Percentiles rank a stretch among this genome's conserved stretches.
Evolutionary conservation across 2,329 filamentous ascomycete species (phyloP).

Genomic region (Microdochium paspali): DNA sequence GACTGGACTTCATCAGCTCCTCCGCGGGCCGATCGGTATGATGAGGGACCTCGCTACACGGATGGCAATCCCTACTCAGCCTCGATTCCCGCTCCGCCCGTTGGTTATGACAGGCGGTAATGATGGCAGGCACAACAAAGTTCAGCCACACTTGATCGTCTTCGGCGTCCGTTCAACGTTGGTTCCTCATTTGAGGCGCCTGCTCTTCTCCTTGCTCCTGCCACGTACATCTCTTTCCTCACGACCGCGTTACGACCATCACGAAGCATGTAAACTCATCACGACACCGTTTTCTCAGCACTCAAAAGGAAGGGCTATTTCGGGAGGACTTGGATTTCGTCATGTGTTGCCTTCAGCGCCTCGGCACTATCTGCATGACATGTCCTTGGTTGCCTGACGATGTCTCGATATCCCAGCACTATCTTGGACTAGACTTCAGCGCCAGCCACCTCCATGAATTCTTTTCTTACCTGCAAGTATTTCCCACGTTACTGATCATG

Average conservation of each 20-base stretch:
- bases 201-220: neutral
- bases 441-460: too few species aligned
- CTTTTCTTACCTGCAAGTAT: too few species aligned
- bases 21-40: conserved; percentile 25
- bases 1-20: conserved; percentile 33
- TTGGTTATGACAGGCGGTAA: conserved; percentile 26
- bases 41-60: conserved; percentile 34
- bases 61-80: conserved; percentile 37
- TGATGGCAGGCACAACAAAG: neutral
- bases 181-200: neutral
- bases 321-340: too few species aligned
- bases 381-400: too few species aligned
- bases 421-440: too few species aligned
- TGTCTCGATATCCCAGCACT: too few species aligned
- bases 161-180: too few species aligned
- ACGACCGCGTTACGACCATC: neutral
- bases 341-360: too few species aligned
- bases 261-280: neutral
- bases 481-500: too few species aligned
- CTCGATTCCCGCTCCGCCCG: conserved; percentile 30
- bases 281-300: neutral
- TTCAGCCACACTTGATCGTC: neutral
- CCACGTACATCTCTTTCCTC: neutral
- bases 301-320: neutral
- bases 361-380: too few species aligned